Evolutionary conservation across 257 asterid genomes (phyloP).

Genomic region (Primulina eburnea): DNA sequence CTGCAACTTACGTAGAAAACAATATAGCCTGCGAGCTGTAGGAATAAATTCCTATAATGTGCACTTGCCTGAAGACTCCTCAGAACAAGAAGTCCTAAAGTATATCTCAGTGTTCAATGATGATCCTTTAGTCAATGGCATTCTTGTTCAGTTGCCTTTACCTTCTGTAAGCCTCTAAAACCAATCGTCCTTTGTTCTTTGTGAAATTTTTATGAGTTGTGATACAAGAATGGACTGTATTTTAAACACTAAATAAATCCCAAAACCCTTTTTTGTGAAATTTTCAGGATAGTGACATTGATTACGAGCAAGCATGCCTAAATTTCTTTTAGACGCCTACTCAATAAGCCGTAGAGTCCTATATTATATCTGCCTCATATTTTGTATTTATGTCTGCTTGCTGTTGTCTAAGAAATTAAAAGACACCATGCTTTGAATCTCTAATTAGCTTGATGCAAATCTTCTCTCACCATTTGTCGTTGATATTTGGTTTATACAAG

Average conservation of each 20-base stretch:
- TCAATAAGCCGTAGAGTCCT: no score
- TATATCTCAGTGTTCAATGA: conserved; percentile 61
- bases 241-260: background rate
- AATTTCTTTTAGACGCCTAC: no score
- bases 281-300: no score
- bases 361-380: no score
- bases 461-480: no score
- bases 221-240: background rate
- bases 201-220: background rate
- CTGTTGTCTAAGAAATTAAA: no score
- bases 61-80: conserved; percentile 60
- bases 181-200: background rate
- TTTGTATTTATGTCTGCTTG: no score
- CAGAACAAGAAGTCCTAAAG: conserved; percentile 75
- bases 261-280: background rate
- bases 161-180: conserved; percentile 63
- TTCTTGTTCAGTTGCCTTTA: conserved; percentile 96
- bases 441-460: no score
- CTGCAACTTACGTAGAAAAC: conserved; percentile 87
- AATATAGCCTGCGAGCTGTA: conserved; percentile 77
- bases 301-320: no score
- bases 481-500: no score
- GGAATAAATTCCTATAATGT: conserved; percentile 85
- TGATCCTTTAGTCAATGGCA: conserved; percentile 82
- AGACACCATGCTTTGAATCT: no score